These are phyloP conservation scores for Plantago lanceolata DNA, from an alignment of 305 asterid genomes.

Conservation along the genomic window DNA sequence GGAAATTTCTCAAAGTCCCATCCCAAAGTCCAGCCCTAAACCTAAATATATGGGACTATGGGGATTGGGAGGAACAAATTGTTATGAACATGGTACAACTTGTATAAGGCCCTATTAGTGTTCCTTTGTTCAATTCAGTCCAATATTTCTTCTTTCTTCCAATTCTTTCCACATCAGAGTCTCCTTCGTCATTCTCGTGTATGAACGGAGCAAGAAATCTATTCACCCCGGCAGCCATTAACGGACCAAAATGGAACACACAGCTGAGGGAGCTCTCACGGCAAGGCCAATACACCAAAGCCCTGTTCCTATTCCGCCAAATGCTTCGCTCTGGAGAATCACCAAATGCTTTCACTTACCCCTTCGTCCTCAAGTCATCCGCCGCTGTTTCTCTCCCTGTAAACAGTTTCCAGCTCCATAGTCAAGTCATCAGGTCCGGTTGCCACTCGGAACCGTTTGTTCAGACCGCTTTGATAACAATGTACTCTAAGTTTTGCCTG, in stretches of 20 bases:
- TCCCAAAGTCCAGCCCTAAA: too few species aligned
- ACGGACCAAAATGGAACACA: conserved; percentile 62
- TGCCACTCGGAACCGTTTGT: conserved; percentile 74
- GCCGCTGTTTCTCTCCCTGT: conserved; percentile 50
- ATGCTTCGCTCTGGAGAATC: conserved; percentile 62
- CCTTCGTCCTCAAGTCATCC: conserved; percentile 71
- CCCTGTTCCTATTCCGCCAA: conserved; percentile 53
- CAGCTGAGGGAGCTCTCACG: conserved; percentile 59
- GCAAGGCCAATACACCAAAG: conserved; percentile 49
- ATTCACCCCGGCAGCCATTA: background rate
- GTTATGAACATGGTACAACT: too few species aligned
- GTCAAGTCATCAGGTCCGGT: conserved; percentile 66
- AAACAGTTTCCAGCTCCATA: conserved; percentile 57
- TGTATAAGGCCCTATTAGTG: too few species aligned
- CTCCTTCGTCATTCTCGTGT: too few species aligned
- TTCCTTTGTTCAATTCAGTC: too few species aligned
- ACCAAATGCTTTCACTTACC: conserved; percentile 83
- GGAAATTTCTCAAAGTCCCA: too few species aligned
- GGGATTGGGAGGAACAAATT: too few species aligned
- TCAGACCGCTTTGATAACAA: conserved; percentile 59
- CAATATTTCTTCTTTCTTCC: too few species aligned
- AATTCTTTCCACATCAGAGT: too few species aligned
- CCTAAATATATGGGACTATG: too few species aligned
- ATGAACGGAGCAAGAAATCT: too few species aligned
- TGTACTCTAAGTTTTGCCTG: conserved; percentile 44